Percentiles rank a stretch among this genome's conserved stretches.
Evolutionary conservation across 495 filamentous ascomycete genomes (phyloP).

Genomic region (Lasiosphaeriaceae sp.): DNA sequence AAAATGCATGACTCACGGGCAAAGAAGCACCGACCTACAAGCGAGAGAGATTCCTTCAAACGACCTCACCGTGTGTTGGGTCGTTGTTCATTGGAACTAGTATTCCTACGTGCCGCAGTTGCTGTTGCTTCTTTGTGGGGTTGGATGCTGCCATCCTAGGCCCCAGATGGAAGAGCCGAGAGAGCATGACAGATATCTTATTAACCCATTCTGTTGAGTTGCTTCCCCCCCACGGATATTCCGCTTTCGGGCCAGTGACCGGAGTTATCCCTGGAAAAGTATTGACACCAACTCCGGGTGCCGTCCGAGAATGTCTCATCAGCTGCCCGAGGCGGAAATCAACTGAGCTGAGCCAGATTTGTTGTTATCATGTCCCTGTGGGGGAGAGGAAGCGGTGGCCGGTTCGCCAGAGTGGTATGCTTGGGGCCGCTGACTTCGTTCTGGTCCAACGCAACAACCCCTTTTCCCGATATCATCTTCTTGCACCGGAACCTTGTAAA

Average conservation of each 20-base stretch:
- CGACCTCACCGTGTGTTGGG: not conserved
- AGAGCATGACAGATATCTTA: not conserved
- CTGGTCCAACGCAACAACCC: too few relatives aligned
- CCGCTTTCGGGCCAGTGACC: not conserved
- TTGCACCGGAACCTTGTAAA: not conserved
- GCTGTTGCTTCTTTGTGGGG: not conserved
- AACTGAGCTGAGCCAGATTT: too few relatives aligned
- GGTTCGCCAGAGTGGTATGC: too few relatives aligned
- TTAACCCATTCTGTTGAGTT: not conserved
- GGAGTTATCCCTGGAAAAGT: not conserved
- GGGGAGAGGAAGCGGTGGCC: too few relatives aligned
- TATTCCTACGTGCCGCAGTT: not conserved
- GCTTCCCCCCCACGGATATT: conserved; percentile 6
- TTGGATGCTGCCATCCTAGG: not conserved
- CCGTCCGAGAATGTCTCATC: not conserved
- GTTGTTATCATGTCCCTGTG: too few relatives aligned
- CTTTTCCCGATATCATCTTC: too few relatives aligned
- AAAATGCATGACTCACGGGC: too few relatives aligned
- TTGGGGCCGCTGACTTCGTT: too few relatives aligned
- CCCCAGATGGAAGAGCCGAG: not conserved
- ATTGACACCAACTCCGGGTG: not conserved
- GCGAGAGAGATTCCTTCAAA: too few relatives aligned
- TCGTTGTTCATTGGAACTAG: not conserved
- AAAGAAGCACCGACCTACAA: too few relatives aligned
- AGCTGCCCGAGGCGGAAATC: not conserved